Conservation (phyloP, 2,329 filamentous ascomycete species). For the Phialophora verrucosa region DNA sequence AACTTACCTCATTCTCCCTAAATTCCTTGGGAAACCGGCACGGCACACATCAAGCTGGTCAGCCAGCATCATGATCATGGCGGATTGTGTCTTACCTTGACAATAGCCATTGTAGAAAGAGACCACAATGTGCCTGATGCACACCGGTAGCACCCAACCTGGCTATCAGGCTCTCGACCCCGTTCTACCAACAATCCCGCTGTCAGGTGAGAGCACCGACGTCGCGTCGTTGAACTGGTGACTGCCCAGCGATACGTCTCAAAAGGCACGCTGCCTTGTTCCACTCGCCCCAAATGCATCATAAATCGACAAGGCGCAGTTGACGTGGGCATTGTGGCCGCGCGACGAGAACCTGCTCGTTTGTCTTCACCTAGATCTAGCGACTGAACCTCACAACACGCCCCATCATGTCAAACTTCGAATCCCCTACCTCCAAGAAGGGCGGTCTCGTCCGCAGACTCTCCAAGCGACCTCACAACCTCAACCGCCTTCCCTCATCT, state of each 20-base stretch:
- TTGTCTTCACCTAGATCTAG: conserved; percentile 16
- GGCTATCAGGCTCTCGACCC: conserved; percentile 19
- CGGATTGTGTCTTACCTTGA: not conserved
- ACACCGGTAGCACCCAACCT: conserved; percentile 12
- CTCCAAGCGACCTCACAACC: conserved; percentile 51
- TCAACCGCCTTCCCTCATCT: conserved; percentile 53
- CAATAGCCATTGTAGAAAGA: conserved; percentile 10
- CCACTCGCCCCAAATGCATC: conserved; percentile 24
- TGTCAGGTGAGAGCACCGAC: conserved; percentile 29
- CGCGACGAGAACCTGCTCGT: not conserved
- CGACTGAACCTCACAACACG: conserved; percentile 3
- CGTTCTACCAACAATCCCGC: conserved; percentile 19
- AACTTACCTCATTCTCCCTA: conserved; percentile 11
- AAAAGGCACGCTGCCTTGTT: conserved; percentile 13
- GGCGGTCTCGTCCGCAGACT: conserved; percentile 49
- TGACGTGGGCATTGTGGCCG: conserved; percentile 23
- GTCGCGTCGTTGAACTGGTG: conserved; percentile 25
- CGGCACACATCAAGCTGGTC: conserved; percentile 11
- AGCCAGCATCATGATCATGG: not conserved
- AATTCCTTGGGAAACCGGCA: conserved; percentile 5
- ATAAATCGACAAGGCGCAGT: conserved; percentile 6
- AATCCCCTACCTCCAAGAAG: conserved; percentile 39
- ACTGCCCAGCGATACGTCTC: conserved; percentile 14
- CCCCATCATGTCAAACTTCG: conserved; percentile 29
- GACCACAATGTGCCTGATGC: conserved; percentile 25